Evolutionary conservation across 2,329 filamentous ascomycete genomes (phyloP), one percentile per base, ranked within the genome.

Genomic region (Colletotrichum higginsianum): DNA sequence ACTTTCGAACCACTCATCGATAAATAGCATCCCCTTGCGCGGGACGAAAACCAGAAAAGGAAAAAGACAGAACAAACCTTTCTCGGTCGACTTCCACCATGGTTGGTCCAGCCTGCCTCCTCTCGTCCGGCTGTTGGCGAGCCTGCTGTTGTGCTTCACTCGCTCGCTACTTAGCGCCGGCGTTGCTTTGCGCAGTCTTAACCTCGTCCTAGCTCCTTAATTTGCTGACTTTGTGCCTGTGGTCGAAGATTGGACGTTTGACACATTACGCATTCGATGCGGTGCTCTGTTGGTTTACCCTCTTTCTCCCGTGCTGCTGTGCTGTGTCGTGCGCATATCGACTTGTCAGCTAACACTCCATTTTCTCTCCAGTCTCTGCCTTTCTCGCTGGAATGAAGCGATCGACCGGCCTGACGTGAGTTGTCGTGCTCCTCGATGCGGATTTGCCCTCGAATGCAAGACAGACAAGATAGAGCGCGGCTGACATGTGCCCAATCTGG

Each of bases 331-430:
- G 11, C 52, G 47, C 11, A 38, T 42, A 57, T 42, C 47, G 35
- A 26, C 64, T 55, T 60, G 44, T 35, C 46, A 26, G 18, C 68
- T 73, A 55, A 67, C 53, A 42, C 21, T 35, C 6, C 16, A 7
- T 13, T 49, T 6, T 60, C 23, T 38, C 21, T 44, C 23, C 72
- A 97, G 94, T 99, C 82, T 99, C 96, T 79, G 94, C 96, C 74
- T 96, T 98, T 82, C 91, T 99, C 76, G 96, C 96, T 49, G 96
- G 96, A 79, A 95, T 99, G 87, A 97, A 97, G 86, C 94, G 96
- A 77, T 98, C 96, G 75, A 98, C 96, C 73, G 96, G 96, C 79
- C 88, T 99, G 85, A 98, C 95, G 96, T 99, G 93, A 90, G 94
- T 93, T 49, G 30, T n/a, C 12, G 2, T n/a, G 47, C 35, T 18